Evolutionary conservation across 1,284 basidiomycete species (phyloP).

Genomic region (Pyrrhoderma lamaoense): DNA sequence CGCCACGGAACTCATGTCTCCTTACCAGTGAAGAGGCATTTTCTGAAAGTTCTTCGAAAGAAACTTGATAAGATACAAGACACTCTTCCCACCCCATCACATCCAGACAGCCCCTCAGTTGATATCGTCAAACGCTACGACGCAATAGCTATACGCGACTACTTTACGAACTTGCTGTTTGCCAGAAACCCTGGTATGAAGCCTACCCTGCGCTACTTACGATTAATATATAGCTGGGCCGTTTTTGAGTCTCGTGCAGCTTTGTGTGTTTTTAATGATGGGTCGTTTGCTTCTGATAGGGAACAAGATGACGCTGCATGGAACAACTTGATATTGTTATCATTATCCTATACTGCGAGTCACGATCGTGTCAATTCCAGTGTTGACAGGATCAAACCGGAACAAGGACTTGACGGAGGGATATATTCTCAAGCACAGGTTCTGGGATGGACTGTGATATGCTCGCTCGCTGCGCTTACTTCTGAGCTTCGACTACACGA

Average conservation of each 20-base stretch:
- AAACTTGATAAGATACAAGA: constrained; percentile 9
- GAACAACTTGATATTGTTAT: constrained; percentile 14
- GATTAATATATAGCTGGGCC: constrained; percentile 11
- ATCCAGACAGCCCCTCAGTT: neutral
- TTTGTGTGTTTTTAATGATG: constrained; percentile 12
- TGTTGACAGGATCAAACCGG: constrained; percentile 21
- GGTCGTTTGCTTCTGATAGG: constrained; percentile 3
- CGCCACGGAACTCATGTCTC: neutral
- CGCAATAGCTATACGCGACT: constrained; percentile 8
- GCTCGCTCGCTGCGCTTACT: constrained; percentile 23
- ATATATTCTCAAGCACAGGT: constrained; percentile 16
- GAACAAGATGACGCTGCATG: constrained; percentile 14
- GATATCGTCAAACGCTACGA: neutral
- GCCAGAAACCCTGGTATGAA: constrained; percentile 4
- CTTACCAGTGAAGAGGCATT: constrained; percentile 7
- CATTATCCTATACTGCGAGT: constrained; percentile 10
- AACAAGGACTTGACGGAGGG: constrained; percentile 23
- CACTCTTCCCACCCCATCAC: neutral
- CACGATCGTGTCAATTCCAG: neutral
- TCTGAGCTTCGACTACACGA: constrained; percentile 10
- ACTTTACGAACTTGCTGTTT: constrained; percentile 11
- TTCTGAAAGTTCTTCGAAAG: constrained; percentile 2
- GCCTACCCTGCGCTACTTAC: neutral
- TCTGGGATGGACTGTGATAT: constrained; percentile 26
- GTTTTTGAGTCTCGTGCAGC: constrained; percentile 14